Percentiles rank a stretch among this genome's conserved stretches.
Conservation (phyloP, 2,329 filamentous ascomycete genomes). For the Colletotrichum abscissum region DNA sequence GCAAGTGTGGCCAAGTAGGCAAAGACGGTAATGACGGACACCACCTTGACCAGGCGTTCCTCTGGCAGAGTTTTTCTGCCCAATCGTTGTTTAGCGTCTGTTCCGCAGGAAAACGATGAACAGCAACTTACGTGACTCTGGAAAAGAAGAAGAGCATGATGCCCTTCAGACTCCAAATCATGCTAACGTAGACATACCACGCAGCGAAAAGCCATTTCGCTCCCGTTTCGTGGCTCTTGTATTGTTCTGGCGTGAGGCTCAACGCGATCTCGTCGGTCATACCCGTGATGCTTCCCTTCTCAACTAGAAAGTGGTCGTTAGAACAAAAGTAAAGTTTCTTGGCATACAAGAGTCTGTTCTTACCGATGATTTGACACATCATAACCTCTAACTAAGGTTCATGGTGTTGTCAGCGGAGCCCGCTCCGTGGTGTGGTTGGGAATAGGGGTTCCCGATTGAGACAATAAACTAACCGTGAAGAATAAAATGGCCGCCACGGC, state of each 20-base stretch:
- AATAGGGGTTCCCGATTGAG: background rate
- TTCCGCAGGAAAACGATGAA: too few relatives aligned
- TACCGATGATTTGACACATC: slow-evolving; percentile 34
- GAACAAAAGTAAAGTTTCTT: background rate
- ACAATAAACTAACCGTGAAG: slow-evolving; percentile 20
- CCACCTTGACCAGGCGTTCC: slow-evolving; percentile 28
- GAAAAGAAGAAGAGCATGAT: slow-evolving; percentile 31
- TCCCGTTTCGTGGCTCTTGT: slow-evolving; percentile 26
- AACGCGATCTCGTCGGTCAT: slow-evolving; percentile 26
- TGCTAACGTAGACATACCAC: slow-evolving; percentile 30
- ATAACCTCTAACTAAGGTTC: slow-evolving; percentile 23
- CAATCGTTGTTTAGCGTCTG: background rate
- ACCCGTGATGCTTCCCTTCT: slow-evolving; percentile 28
- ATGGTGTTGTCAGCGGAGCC: background rate
- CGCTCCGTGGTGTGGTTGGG: background rate
- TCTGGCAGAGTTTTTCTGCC: slow-evolving; percentile 26
- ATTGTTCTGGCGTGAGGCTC: slow-evolving; percentile 17
- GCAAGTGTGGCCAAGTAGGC: slow-evolving; percentile 24
- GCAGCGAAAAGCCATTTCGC: slow-evolving; percentile 33
- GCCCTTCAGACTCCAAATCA: slow-evolving; percentile 33
- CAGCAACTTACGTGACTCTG: slow-evolving; percentile 23
- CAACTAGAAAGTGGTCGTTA: background rate
- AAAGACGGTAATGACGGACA: slow-evolving; percentile 1
- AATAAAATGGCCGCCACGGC: slow-evolving; percentile 20
- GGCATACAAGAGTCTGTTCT: background rate